Percentiles rank a stretch among this genome's conserved stretches.
These are phyloP conservation scores for Vicia faba DNA, from an alignment of 306 rosid species.

Conservation along the genomic window DNA sequence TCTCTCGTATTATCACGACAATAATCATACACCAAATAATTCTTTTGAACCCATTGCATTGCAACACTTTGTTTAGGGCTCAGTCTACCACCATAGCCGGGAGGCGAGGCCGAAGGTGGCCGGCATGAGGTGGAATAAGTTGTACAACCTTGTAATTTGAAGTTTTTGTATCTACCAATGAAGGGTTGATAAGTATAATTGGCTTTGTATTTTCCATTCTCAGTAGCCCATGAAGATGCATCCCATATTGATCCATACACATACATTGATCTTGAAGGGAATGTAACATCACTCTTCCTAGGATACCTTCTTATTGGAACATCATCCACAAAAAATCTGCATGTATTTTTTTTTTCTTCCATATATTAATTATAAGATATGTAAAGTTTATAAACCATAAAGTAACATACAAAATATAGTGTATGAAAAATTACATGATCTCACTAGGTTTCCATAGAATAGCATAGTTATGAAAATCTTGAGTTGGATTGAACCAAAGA, in stretches of 20 bases:
- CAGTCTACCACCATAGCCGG: slow-evolving; percentile 39
- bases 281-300: slow-evolving; percentile 73
- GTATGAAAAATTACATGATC: slow-evolving; percentile 65
- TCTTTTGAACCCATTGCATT: slow-evolving; percentile 77
- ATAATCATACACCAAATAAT: slow-evolving; percentile 71
- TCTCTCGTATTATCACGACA: slow-evolving; percentile 81
- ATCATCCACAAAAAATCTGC: slow-evolving; percentile 85
- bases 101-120: slow-evolving; percentile 51
- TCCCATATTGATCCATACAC: slow-evolving; percentile 94
- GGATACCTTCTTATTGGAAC: slow-evolving; percentile 79
- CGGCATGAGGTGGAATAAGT: slow-evolving; percentile 45
- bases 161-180: slow-evolving; percentile 62
- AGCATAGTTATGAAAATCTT: slow-evolving; percentile 80
- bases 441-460: slow-evolving; percentile 75
- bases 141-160: slow-evolving; percentile 63
- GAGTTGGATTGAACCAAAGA: slow-evolving; percentile 94
- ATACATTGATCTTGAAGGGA: slow-evolving; percentile 78
- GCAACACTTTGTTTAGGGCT: slow-evolving; percentile 55
- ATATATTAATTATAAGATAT: neutral
- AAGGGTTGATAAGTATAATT: slow-evolving; percentile 84
- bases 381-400: neutral
- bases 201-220: slow-evolving; percentile 85
- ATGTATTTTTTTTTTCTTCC: neutral
- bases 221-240: slow-evolving; percentile 94
- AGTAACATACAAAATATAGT: neutral